Evolutionary conservation across 805 yeast species (phyloP).

Genomic region (Starmerella stellata): DNA sequence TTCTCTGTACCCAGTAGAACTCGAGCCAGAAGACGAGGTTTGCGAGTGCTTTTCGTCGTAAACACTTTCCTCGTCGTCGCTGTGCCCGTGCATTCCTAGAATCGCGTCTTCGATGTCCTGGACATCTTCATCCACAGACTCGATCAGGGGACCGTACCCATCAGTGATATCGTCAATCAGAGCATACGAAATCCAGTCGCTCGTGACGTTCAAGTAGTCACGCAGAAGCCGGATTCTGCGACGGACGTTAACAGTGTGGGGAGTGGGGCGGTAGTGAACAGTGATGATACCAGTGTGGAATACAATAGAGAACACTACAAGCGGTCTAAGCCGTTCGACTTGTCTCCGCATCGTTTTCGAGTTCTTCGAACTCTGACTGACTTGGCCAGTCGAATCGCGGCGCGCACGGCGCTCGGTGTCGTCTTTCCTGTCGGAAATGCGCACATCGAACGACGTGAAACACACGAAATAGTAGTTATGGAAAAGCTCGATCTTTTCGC

Average conservation of each 20-base stretch:
- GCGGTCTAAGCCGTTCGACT: constrained; percentile 50
- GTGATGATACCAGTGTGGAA: constrained; percentile 82
- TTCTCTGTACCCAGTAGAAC: constrained; percentile 32
- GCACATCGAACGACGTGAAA: constrained; percentile 63
- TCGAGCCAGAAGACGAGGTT: constrained; percentile 18
- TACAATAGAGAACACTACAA: constrained; percentile 83
- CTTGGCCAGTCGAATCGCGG: constrained; percentile 3
- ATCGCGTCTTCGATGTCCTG: constrained; percentile 88
- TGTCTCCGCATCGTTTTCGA: constrained; percentile 20
- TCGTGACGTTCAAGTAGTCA: constrained; percentile 74
- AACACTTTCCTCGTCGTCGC: constrained; percentile 27
- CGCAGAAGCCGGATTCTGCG: constrained; percentile 73
- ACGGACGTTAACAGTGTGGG: constrained; percentile 90
- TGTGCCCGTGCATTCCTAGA: constrained; percentile 57
- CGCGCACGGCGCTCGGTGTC: constrained; percentile 8
- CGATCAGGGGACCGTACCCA: constrained; percentile 93
- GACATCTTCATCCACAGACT: constrained; percentile 83
- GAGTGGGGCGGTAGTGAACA: constrained; percentile 85
- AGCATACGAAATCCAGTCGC: constrained; percentile 97
- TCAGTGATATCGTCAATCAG: constrained; percentile 92
- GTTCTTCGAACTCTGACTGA: constrained; percentile 6
- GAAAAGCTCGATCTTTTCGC: constrained; percentile 89
- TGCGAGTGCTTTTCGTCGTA: constrained; percentile 21
- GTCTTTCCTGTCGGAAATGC: constrained; percentile 5
- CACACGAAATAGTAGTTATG: constrained; percentile 82